Percentiles rank a stretch among this genome's conserved stretches.
These are phyloP conservation scores for Pseudopithomyces chartarum DNA, from an alignment of 2,329 filamentous ascomycete genomes.

Conservation along the genomic window DNA sequence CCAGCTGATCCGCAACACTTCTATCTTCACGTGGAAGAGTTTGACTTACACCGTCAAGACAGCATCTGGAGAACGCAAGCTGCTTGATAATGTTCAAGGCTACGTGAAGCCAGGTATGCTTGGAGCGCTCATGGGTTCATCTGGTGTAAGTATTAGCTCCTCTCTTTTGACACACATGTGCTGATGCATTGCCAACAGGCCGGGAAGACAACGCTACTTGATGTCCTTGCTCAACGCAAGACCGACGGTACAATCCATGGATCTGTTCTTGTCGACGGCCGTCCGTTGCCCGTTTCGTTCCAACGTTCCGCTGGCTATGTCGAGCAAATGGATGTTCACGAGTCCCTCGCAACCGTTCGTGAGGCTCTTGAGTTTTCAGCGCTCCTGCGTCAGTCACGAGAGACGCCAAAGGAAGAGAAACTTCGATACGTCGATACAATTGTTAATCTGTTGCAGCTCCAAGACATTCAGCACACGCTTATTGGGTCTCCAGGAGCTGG, in stretches of 20 bases:
- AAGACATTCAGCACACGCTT: conserved; percentile 6
- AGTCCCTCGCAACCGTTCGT: conserved; percentile 63
- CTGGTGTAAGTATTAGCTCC: conserved; percentile 19
- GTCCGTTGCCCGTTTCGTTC: conserved; percentile 37
- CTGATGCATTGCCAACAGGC: too few relatives aligned
- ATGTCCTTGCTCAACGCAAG: conserved; percentile 21
- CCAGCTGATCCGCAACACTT: too few relatives aligned
- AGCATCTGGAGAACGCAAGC: conserved; percentile 48
- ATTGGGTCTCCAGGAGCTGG: conserved; percentile 12
- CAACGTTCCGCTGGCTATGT: conserved; percentile 66
- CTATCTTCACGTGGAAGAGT: conserved; percentile 31
- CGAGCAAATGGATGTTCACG: conserved; percentile 64
- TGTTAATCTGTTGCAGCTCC: conserved; percentile 7
- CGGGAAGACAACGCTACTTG: conserved; percentile 29
- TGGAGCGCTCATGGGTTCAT: conserved; percentile 24
- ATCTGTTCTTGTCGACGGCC: background rate
- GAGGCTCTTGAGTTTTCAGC: conserved; percentile 43
- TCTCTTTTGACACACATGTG: background rate
- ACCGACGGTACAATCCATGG: background rate
- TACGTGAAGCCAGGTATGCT: conserved; percentile 59
- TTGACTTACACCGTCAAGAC: conserved; percentile 17
- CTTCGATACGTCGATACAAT: conserved; percentile 11
- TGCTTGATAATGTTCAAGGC: conserved; percentile 57
- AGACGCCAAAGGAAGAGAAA: conserved; percentile 4
- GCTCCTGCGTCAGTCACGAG: conserved; percentile 8